phyloP scores from a whole-genome alignment of 176 grass and related monocot genomes.

The Puccinellia tenuiflora region DNA sequence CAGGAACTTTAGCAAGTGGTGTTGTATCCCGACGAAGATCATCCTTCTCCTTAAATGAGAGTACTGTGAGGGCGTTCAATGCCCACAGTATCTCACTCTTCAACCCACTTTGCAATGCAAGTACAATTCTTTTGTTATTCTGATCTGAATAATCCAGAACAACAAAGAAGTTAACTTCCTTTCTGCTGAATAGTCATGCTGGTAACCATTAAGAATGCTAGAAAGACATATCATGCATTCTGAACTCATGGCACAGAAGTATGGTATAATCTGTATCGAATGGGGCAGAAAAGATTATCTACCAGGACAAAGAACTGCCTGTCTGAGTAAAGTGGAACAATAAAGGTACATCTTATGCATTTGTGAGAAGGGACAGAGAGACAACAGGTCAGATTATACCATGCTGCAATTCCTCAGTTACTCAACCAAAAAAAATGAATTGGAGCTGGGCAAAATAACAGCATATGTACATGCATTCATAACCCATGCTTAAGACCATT shows the following conservation, averaged over 20 bases:
- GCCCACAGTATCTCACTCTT: constrained; percentile 97
- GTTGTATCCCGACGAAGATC: constrained; percentile 75
- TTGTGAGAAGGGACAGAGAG: neutral
- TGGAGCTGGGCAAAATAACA: neutral
- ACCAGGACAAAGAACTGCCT: neutral
- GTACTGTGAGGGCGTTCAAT: constrained; percentile 78
- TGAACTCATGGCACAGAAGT: neutral
- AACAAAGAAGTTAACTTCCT: constrained; percentile 1
- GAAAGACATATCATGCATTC: constrained; percentile 9
- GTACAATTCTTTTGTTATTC: constrained; percentile 96
- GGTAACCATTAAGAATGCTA: neutral
- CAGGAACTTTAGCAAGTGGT: constrained; percentile 86
- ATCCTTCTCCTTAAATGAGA: constrained; percentile 99
- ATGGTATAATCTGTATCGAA: constrained; percentile 8
- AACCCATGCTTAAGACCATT: neutral
- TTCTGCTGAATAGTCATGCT: constrained; percentile 7
- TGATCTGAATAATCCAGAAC: constrained; percentile 67
- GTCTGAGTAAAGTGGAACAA: constrained; percentile 6
- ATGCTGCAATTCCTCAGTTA: neutral
- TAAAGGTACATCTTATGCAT: neutral
- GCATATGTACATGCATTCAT: neutral
- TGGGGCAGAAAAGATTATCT: neutral
- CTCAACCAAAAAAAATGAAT: neutral
- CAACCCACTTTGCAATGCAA: constrained; percentile 94
- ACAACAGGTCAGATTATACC: neutral